These are phyloP conservation scores for Coccomyxa sp. DNA, from an alignment of 139 green algal species.

Conservation along the genomic window DNA sequence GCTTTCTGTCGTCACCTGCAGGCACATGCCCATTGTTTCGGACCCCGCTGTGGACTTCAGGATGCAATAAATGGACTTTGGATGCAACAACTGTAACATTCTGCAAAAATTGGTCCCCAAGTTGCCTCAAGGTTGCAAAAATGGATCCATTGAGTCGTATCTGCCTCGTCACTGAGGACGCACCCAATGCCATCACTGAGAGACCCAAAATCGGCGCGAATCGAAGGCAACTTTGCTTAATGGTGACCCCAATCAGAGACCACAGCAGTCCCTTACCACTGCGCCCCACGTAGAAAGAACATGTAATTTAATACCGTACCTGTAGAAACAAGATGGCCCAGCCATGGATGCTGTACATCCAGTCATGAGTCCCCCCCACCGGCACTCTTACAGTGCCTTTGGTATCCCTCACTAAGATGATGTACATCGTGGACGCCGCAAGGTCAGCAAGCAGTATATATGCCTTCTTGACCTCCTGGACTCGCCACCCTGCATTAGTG, in stretches of 20 bases:
- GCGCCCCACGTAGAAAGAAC: too few species aligned
- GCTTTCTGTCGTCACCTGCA: neutral
- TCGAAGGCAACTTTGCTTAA: too few species aligned
- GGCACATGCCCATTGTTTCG: neutral
- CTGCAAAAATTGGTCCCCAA: too few species aligned
- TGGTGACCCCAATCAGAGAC: too few species aligned
- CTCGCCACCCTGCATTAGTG: neutral
- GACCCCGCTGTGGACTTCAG: too few species aligned
- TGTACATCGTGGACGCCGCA: neutral
- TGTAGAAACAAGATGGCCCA: neutral
- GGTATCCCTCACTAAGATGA: neutral
- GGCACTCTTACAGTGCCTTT: neutral
- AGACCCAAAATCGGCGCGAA: too few species aligned
- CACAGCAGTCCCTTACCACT: too few species aligned
- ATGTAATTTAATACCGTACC: neutral
- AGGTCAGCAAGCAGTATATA: neutral
- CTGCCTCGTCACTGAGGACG: neutral
- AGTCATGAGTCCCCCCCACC: neutral
- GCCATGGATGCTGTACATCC: neutral
- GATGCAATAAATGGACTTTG: too few species aligned
- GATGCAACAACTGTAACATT: too few species aligned
- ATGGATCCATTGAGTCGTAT: neutral
- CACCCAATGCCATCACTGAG: too few species aligned
- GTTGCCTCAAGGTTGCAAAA: too few species aligned
- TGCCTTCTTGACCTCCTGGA: neutral